Evolutionary conservation across 805 yeast genomes (phyloP).

Genomic region (Wickerhamomyces chambardii): DNA sequence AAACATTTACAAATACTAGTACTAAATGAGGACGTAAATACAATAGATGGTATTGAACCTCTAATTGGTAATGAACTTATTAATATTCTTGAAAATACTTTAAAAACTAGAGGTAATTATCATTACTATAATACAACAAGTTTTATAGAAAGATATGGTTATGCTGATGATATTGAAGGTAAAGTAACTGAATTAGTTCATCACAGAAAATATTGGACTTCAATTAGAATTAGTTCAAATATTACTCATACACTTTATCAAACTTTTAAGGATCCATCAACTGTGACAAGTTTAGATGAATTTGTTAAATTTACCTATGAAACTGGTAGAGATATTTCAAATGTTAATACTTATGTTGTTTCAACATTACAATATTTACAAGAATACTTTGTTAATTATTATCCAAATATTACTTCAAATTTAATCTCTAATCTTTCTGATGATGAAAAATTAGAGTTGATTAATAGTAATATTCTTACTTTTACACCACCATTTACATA

Average conservation of each 20-base stretch:
- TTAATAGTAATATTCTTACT: constrained; percentile 14
- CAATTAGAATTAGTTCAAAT: constrained; percentile 41
- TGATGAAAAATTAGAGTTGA: constrained; percentile 14
- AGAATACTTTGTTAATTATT: constrained; percentile 14
- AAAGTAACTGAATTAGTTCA: constrained; percentile 36
- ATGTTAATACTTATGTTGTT: constrained; percentile 34
- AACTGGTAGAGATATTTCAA: constrained; percentile 53
- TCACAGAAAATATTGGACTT: constrained; percentile 55
- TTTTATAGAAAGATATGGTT: constrained; percentile 14
- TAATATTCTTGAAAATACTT: constrained; percentile 31
- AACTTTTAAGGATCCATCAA: constrained; percentile 6
- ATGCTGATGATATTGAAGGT: constrained; percentile 16
- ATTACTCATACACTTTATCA: constrained; percentile 27
- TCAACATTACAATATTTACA: constrained; percentile 33
- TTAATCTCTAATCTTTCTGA: constrained; percentile 20
- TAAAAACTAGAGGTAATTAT: constrained; percentile 43
- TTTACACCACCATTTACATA: constrained; percentile 26
- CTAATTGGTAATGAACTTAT: constrained; percentile 22
- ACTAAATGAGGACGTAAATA: constrained; percentile 22
- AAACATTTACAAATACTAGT: constrained; percentile 20
- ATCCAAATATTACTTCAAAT: constrained; percentile 13
- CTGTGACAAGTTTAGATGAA: constrained; percentile 29
- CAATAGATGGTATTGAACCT: constrained; percentile 11
- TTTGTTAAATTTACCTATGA: constrained; percentile 40
- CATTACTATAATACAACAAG: constrained; percentile 16